Evolutionary conservation across 805 yeast genomes (phyloP), one percentile per base, ranked within the genome.

Genomic region (Lipomyces sp.): DNA sequence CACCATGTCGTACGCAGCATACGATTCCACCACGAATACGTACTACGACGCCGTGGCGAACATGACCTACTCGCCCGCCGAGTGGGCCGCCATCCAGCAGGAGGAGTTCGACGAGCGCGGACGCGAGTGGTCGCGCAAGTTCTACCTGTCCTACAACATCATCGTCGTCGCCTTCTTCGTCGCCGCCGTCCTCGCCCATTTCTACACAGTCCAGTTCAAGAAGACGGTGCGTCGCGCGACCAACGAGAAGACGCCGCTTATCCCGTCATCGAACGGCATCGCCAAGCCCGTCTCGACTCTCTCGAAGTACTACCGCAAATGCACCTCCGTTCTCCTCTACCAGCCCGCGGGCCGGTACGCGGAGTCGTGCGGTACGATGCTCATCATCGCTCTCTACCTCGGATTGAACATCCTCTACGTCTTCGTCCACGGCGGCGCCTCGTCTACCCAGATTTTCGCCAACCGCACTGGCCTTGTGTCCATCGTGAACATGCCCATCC

Each of bases 401-500:
- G 59, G 38, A 22, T 51, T 55, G 32, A 55, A 55, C 47, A 24
- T 52, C 19, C 45, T 55, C 39, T 55, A 55, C 47, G 24, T 31
- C 26, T 55, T 55, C 33, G 51, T 53, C 39, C 59, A 49, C 51
- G 58, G 54, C 16, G 58, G 58, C n/a, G 58, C 58, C 33, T 36
- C 54, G 7, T 46, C 55, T n/a, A 55, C 58, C 19, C 54, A 48
- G 52, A 53, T 55, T 37, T 53, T 55, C 24, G 59, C 54, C 49
- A 52, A 53, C 54, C 57, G 59, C 28, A 45, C 43, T 24, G 59
- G 59, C 41, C 54, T 55, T 24, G 39, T 55, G 36, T 55, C 59
- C 8, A 53, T 55, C 51, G 58, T 52, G 49, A 55, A 55, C 58
- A 53, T 55, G 54, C 59, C 59, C 26, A 47, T 55, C 36, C 59